Percentiles rank a stretch among this genome's conserved stretches.
phyloP scores from a whole-genome alignment of 805 yeast species.

The Wickerhamiella spandovensis region DNA sequence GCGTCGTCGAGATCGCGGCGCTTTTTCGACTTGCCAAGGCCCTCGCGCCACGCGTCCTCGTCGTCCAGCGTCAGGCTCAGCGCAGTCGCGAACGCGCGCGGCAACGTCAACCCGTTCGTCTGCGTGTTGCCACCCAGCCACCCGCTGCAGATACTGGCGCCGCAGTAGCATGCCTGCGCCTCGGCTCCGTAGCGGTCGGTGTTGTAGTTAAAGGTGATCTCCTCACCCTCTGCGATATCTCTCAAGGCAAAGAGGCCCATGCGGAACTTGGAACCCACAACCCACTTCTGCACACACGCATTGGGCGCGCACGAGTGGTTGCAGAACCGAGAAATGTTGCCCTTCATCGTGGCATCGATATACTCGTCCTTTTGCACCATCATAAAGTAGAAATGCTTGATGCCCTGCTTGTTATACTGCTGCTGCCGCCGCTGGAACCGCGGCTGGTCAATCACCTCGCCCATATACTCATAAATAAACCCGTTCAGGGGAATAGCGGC shows the following conservation, averaged over 20 bases:
- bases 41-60: constrained; percentile 34
- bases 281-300: constrained; percentile 94
- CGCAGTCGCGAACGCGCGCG: constrained; percentile 75
- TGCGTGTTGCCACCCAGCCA: constrained; percentile 95
- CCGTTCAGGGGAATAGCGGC: constrained; percentile 40
- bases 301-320: constrained; percentile 95
- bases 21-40: constrained; percentile 20
- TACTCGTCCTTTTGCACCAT: constrained; percentile 87
- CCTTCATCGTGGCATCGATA: constrained; percentile 86
- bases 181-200: constrained; percentile 94
- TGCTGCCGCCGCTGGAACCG: constrained; percentile 64
- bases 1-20: constrained; percentile 32
- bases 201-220: constrained; percentile 81
- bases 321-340: constrained; percentile 80
- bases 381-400: constrained; percentile 87
- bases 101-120: constrained; percentile 79
- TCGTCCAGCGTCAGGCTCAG: constrained; percentile 59
- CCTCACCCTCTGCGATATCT: constrained; percentile 62
- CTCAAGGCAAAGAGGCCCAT: constrained; percentile 94
- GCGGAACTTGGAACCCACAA: constrained; percentile 72
- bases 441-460: constrained; percentile 79
- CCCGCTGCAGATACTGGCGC: constrained; percentile 83
- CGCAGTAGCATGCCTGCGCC: constrained; percentile 90
- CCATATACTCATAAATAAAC: constrained; percentile 86
- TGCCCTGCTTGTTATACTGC: constrained; percentile 42